Evolutionary conservation across 2,329 filamentous ascomycete species (phyloP), one percentile per base, ranked within the genome.

Genomic region (Incumbomyces delicatus): DNA sequence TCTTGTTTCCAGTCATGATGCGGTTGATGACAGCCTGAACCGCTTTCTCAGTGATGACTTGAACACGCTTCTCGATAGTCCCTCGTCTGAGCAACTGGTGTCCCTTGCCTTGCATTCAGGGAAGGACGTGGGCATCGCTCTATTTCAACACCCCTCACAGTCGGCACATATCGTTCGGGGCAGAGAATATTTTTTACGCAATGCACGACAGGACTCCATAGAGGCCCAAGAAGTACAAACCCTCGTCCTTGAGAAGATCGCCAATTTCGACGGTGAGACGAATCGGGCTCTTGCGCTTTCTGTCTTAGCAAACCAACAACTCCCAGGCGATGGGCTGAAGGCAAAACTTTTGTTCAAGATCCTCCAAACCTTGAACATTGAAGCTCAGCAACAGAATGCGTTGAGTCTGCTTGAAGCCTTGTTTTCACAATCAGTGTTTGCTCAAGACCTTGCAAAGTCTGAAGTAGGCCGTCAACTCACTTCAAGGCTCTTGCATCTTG

Each of bases 61-160:
- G 12, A 68, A 75, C 0, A 65, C 69, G 1, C 66, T 92, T 13
- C 65, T 89, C 2, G 64, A 74, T 1, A 88, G 86, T 0, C 77
- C 84, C 0, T 89, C 87, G 1, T 77, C 78, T 0, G 64, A 75
- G 1, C 75, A 81, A 42, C 63, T 95, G 0, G 68, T 88, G 6
- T 76, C 80, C 0, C 77, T 80, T 10, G 67, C 94, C 0, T 74
- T 80, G 27, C 66, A 69, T 13, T 63, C 63, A 33, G 66, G 56
- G 45, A 37, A 38, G 22, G 17, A 17, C 4, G 22, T 45, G 2
- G 33, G 42, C 3, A 10, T 8, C 13, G 20, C 22, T 6, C 14
- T 45, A 13, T 27, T 45, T 11, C 22, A 29, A 29, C 10, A 33
- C 14, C 14, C 42, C 2, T 45, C 42, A 10, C 33, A 37, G 34